Evolutionary conservation across 495 filamentous ascomycete species (phyloP), one percentile per base, ranked within the genome.

Genomic region (Xylaria venustula): DNA sequence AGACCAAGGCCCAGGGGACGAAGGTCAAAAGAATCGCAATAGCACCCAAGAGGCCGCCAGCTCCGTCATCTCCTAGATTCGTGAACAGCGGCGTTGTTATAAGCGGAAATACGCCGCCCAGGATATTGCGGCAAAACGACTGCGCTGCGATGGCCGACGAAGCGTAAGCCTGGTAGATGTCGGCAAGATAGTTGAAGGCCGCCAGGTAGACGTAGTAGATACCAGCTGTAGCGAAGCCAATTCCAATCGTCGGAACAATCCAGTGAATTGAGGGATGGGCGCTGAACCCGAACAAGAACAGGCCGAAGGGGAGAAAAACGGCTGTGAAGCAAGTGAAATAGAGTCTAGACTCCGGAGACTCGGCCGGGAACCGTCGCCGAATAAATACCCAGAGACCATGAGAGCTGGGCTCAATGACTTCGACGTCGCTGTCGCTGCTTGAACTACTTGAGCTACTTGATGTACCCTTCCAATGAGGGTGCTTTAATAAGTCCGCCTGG

Each of bases 171-270:
- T 91, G 88, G 71, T 96, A 98, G 1, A 84, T 88, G 72, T 97
- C 93, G n/a, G 92, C 92, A 14, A 97, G 81, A 64, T 97, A 97
- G 66, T 97, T 98, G 77, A 97, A 97, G 0, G 90, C 88, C 1
- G 93, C 90, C 7, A 98, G 79, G 68, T 97, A 97, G 45, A 97
- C 85, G 42, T 85, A 87, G 68, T 90, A 91, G 53, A 98, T 95
- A 9, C 93, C 93, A 79, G 96, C 90, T 0, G 89, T 95, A 3
- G 91, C 87, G 59, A 88, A 83, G 0, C 77, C 83, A 48, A 97
- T 79, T 0, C 85, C 87, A 19, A 95, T 70, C 0, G 87, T 75
- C 6, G 93, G 92, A 0, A 88, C 82, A 50, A 93, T 90, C 89
- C 90, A 96, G 54, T 85, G 90, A 7, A 89, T 80, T 0, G 81